Evolutionary conservation across 768 basidiomycete species (phyloP).

Genomic region (Cystofilobasidium ferigula): DNA sequence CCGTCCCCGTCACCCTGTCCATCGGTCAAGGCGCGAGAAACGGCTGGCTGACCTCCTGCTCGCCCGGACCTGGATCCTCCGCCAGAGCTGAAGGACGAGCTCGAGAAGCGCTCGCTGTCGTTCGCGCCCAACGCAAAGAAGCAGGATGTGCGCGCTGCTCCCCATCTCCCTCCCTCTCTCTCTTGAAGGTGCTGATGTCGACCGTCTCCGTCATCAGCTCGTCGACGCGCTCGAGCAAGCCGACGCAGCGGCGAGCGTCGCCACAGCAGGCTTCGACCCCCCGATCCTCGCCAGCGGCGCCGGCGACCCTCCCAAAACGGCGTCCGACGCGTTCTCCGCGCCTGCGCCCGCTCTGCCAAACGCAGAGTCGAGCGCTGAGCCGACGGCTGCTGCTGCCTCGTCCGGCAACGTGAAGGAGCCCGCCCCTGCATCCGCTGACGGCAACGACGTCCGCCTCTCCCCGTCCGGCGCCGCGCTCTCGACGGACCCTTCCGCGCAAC

Average conservation of each 20-base stretch:
- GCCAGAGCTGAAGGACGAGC: slow-evolving; percentile 19
- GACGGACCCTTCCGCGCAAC: too few relatives aligned
- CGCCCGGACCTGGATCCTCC: too few relatives aligned
- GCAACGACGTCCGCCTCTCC: neutral
- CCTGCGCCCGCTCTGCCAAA: neutral
- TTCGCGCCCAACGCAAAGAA: slow-evolving; percentile 5
- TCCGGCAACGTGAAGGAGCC: neutral
- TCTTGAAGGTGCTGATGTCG: too few relatives aligned
- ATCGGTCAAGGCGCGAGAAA: too few relatives aligned
- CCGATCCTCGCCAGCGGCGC: neutral
- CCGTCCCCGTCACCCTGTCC: too few relatives aligned
- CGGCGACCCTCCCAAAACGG: neutral
- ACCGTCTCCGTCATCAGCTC: neutral
- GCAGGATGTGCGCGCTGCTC: slow-evolving; percentile 5
- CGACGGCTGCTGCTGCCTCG: neutral
- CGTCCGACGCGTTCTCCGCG: neutral
- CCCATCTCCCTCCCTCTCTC: neutral
- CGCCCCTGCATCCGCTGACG: neutral
- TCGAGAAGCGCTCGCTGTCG: neutral
- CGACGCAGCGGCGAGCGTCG: neutral
- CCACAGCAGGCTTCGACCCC: neutral
- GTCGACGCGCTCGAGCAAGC: slow-evolving; percentile 5
- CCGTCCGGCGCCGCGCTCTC: neutral
- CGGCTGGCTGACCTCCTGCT: neutral
- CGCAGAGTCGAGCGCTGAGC: neutral